phyloP scores from a whole-genome alignment of 306 rosid species.

The Nissolia schottii region DNA sequence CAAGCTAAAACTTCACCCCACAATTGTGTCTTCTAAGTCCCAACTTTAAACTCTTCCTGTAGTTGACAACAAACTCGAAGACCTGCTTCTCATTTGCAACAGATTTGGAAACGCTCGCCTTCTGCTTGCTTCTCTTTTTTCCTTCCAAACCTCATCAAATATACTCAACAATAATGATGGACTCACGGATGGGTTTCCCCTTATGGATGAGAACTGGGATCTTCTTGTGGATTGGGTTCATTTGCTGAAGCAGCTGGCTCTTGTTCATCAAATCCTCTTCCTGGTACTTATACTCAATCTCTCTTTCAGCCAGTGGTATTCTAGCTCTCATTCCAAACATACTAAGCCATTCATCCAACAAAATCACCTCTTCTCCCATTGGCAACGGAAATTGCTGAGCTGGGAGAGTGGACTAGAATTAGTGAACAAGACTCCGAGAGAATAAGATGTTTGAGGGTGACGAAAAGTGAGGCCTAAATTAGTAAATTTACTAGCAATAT shows the following conservation, averaged over 20 bases:
- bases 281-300: slow-evolving; percentile 14
- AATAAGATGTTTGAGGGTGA: not conserved
- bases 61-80: not conserved
- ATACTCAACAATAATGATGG: slow-evolving; percentile 26
- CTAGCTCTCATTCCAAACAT: slow-evolving; percentile 12
- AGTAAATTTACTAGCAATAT: not conserved
- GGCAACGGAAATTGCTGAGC: not conserved
- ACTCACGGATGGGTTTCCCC: slow-evolving; percentile 30
- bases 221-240: slow-evolving; percentile 33
- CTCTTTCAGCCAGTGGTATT: slow-evolving; percentile 24
- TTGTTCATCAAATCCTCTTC: slow-evolving; percentile 29
- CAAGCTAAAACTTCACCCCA: not conserved
- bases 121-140: slow-evolving; percentile 27
- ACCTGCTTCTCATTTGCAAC: slow-evolving; percentile 26
- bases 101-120: slow-evolving; percentile 28
- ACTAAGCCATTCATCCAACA: slow-evolving; percentile 19
- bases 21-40: not conserved
- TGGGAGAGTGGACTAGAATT: not conserved
- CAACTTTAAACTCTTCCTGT: not conserved
- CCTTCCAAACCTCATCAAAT: slow-evolving; percentile 36
- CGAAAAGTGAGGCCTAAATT: not conserved
- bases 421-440: not conserved
- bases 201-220: slow-evolving; percentile 39
- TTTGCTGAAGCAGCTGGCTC: slow-evolving; percentile 26
- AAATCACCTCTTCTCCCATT: slow-evolving; percentile 16